Conservation (phyloP, 768 basidiomycete species). For the Kwoniella dendrophila region DNA sequence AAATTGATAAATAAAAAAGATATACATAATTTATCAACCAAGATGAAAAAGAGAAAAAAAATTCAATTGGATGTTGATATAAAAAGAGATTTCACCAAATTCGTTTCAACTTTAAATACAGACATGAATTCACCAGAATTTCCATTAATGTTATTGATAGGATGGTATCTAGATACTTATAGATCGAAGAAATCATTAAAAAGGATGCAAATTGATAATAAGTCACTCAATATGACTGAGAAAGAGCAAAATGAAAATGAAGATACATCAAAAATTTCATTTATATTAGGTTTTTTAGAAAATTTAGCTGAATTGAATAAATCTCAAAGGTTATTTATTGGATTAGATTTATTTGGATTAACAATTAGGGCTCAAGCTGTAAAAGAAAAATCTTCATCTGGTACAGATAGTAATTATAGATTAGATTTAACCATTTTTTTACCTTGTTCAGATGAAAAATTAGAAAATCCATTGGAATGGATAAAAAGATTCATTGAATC, state of each 20-base stretch:
- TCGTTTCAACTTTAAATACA: neutral
- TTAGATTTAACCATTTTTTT: conserved; percentile 29
- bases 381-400: conserved; percentile 8
- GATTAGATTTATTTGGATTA: conserved; percentile 22
- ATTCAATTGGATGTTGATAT: neutral
- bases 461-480: conserved; percentile 19
- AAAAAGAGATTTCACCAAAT: conserved; percentile 2
- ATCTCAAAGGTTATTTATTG: conserved; percentile 13
- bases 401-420: conserved; percentile 8
- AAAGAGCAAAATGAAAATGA: no score
- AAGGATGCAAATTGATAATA: conserved; percentile 10
- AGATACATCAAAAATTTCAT: neutral
- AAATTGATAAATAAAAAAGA: conserved; percentile 2
- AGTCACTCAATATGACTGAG: conserved; percentile 6
- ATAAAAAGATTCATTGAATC: neutral
- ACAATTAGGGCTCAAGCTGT: conserved; percentile 16
- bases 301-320: conserved; percentile 15
- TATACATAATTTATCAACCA: neutral
- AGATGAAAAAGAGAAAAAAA: conserved; percentile 9
- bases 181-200: neutral
- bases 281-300: conserved; percentile 21
- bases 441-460: no score
- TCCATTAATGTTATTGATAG: conserved; percentile 1
- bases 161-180: conserved; percentile 21
- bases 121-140: conserved; percentile 6